A percentile compares a stretch with the other conserved stretches of the same genome.
These are phyloP conservation scores for Stemphylium lycopersici DNA, from an alignment of 2,329 filamentous ascomycete species.

Conservation along the genomic window DNA sequence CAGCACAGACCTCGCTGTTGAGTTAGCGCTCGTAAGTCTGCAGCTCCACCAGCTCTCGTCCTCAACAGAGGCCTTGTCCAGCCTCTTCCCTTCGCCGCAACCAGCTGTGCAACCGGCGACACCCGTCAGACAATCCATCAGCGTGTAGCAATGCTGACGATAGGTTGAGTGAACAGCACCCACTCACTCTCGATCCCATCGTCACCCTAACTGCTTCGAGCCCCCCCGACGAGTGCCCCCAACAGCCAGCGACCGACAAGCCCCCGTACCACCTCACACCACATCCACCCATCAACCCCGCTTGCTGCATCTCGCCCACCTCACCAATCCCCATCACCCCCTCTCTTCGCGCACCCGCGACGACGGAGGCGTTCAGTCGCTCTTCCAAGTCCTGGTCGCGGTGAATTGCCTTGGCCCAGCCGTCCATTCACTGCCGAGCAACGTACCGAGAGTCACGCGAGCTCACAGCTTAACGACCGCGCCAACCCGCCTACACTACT, in stretches of 20 bases:
- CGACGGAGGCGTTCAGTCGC: constrained; percentile 34
- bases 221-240: constrained; percentile 3
- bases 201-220: neutral
- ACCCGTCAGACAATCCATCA: constrained; percentile 16
- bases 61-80: constrained; percentile 29
- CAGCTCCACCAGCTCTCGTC: constrained; percentile 27
- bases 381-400: constrained; percentile 17
- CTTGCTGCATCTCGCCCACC: neutral
- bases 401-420: constrained; percentile 12
- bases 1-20: constrained; percentile 7
- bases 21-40: constrained; percentile 14
- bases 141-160: constrained; percentile 31
- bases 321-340: neutral
- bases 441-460: neutral
- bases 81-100: constrained; percentile 9
- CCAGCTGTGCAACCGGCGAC: constrained; percentile 15
- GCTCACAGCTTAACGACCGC: neutral
- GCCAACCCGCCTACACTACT: neutral
- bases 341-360: constrained; percentile 15
- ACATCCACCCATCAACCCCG: constrained; percentile 12
- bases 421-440: constrained; percentile 7
- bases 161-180: constrained; percentile 21
- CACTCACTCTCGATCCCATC: neutral
- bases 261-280: constrained; percentile 18
- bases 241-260: constrained; percentile 1